Percentiles rank a stretch among this genome's conserved stretches.
Conservation (phyloP, 1,139 yeast species). For the Geotrichum candidum region DNA sequence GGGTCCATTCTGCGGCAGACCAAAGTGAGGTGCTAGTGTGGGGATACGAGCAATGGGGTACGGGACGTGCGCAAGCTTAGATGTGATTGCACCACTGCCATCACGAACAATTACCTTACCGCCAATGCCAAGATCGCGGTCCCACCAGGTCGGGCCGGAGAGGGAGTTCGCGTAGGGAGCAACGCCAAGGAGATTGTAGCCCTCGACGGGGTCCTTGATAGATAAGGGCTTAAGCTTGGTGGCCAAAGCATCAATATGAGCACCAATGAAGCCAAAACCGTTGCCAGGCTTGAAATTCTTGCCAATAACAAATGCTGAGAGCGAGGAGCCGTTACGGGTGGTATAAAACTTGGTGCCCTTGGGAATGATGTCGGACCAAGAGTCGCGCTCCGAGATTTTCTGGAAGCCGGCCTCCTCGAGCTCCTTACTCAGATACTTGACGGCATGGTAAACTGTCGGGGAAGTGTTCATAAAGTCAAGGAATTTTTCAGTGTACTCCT, state of each 20-base stretch:
- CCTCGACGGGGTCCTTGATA: constrained; percentile 57
- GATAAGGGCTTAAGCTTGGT: constrained; percentile 73
- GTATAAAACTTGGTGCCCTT: constrained; percentile 66
- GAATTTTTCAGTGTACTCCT: constrained; percentile 44
- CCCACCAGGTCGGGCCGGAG: constrained; percentile 75
- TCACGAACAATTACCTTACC: constrained; percentile 76
- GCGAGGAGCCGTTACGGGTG: constrained; percentile 69
- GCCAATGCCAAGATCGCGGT: constrained; percentile 84
- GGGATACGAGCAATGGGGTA: constrained; percentile 87
- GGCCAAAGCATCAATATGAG: constrained; percentile 90
- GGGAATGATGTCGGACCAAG: constrained; percentile 54
- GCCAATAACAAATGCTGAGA: constrained; percentile 77
- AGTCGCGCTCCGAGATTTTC: constrained; percentile 63
- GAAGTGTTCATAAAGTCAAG: constrained; percentile 74
- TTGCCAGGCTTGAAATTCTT: constrained; percentile 62
- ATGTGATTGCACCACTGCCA: constrained; percentile 44
- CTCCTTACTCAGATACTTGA: constrained; percentile 44
- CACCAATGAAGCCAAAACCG: constrained; percentile 80
- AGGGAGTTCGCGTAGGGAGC: constrained; percentile 91
- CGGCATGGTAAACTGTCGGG: constrained; percentile 93
- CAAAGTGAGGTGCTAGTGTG: constrained; percentile 91
- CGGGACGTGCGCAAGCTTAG: constrained; percentile 72
- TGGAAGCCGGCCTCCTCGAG: constrained; percentile 35
- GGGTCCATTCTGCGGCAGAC: constrained; percentile 68
- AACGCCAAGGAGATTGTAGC: constrained; percentile 81